phyloP scores from a whole-genome alignment of 1,284 basidiomycete species.

The Mycena sp. region DNA sequence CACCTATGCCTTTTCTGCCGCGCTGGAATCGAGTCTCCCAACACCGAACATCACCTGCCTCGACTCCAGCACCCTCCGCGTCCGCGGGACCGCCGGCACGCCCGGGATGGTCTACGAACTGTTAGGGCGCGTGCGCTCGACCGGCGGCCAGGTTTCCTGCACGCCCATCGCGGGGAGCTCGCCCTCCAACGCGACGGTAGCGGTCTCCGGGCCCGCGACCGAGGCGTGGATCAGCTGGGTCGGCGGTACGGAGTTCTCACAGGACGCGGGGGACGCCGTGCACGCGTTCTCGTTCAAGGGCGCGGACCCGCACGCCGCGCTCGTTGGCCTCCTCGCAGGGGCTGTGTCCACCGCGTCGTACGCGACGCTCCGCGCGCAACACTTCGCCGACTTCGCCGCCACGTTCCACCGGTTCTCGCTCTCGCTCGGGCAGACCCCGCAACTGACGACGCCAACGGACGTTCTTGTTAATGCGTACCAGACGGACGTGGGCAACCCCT shows the following conservation, averaged over 20 bases:
- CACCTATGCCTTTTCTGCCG: slow-evolving; percentile 62
- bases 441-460: slow-evolving; percentile 66
- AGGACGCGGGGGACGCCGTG: slow-evolving; percentile 64
- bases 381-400: slow-evolving; percentile 59
- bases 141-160: slow-evolving; percentile 44
- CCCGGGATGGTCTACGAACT: slow-evolving; percentile 79
- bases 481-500: slow-evolving; percentile 64
- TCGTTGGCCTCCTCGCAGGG: slow-evolving; percentile 51
- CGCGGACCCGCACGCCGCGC: slow-evolving; percentile 61
- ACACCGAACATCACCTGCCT: slow-evolving; percentile 69
- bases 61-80: slow-evolving; percentile 61
- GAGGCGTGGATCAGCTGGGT: slow-evolving; percentile 75
- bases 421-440: slow-evolving; percentile 64
- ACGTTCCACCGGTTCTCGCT: slow-evolving; percentile 61
- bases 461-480: slow-evolving; percentile 61
- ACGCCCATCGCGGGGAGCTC: slow-evolving; percentile 40
- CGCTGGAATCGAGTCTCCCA: slow-evolving; percentile 58
- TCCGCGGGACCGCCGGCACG: slow-evolving; percentile 60
- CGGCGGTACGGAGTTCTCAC: slow-evolving; percentile 74
- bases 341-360: slow-evolving; percentile 35
- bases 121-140: slow-evolving; percentile 57
- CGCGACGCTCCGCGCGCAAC: slow-evolving; percentile 51
- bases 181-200: slow-evolving; percentile 64
- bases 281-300: slow-evolving; percentile 71
- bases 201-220: slow-evolving; percentile 47